These are phyloP conservation scores for Astrothelium subdiscretum DNA, from an alignment of 495 filamentous ascomycete species.

Conservation along the genomic window DNA sequence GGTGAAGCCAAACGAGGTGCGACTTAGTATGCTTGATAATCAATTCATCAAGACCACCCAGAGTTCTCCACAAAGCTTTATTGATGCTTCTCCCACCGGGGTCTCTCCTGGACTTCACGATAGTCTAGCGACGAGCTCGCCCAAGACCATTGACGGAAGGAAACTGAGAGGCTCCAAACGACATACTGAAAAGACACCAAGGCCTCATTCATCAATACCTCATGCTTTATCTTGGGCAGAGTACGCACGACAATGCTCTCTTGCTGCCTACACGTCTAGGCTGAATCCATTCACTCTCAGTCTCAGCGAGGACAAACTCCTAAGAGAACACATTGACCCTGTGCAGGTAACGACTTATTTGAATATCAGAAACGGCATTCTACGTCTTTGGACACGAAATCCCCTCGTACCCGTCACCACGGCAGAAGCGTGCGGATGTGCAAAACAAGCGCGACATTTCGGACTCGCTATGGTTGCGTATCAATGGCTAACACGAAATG, in stretches of 20 bases:
- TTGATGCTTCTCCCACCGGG: not conserved
- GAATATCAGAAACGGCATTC: slow-evolving; percentile 90
- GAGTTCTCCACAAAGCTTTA: not conserved
- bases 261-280: slow-evolving; percentile 77
- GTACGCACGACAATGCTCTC: slow-evolving; percentile 78
- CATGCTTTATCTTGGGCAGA: slow-evolving; percentile 55
- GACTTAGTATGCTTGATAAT: not conserved
- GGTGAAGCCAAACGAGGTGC: not conserved
- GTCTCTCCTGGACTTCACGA: not conserved
- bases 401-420: slow-evolving; percentile 74
- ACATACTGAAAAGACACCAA: not conserved
- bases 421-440: slow-evolving; percentile 87
- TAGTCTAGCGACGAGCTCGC: not conserved
- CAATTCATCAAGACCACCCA: not conserved
- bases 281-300: slow-evolving; percentile 85
- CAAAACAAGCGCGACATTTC: slow-evolving; percentile 84
- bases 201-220: slow-evolving; percentile 51
- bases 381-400: slow-evolving; percentile 84
- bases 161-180: not conserved
- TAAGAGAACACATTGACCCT: slow-evolving; percentile 72
- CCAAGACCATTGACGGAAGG: not conserved
- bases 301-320: slow-evolving; percentile 66
- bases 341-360: slow-evolving; percentile 91
- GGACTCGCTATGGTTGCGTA: slow-evolving; percentile 78
- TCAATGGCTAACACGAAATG: slow-evolving; percentile 80